Base-by-base conservation (phyloP, 2,329 filamentous ascomycete species). In the Exophiala dermatitidis region DNA sequence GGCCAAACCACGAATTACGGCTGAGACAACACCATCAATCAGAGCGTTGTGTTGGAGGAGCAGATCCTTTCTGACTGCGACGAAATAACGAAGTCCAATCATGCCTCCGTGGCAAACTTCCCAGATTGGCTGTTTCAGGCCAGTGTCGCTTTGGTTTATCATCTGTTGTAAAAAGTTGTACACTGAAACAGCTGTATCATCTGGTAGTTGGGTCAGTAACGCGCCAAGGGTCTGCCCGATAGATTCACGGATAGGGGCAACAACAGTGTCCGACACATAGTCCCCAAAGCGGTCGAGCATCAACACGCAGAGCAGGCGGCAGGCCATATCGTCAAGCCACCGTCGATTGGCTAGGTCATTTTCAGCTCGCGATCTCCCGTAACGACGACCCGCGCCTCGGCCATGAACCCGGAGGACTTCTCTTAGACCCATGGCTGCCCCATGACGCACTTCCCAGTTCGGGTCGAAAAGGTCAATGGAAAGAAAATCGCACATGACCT, bases 241-340 rank as follows among this genome's bases (percentile, higher is more conserved):
- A 0, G 90, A 95, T 72, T 98, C 93, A 60, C 93, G 80, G 59
- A 98, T 96, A 0, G 93, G 93, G 0, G 93, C 93, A 38, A 98
- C 90, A 0, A 94, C 95, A 49, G 89, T 98, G 69, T 98, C 93
- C 3, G 90, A 95, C 54, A 94, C 93, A 72, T 96, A 98, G 67
- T 98, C 93, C 52, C 90, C 94, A 66, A 98, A 98, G 49, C 90
- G 84, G 71, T 98, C 93, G 10, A 98, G 82, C 84, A 98, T 96
- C 64, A 98, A 85, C 48, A 98, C 90, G 67, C 88, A 95, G 69
- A 90, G 91, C 46, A 98, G 79, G 29, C 93, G 86, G 65, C 90
- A 96, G n/a, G 90, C 89, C 48, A 98, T 77, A 65, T 98, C 91
- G 65, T 97, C 88, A 19, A 98, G 80, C 90, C 90, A 98, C 66